Conservation (phyloP, 2,329 filamentous ascomycete species). For the Septoria petroselini region DNA sequence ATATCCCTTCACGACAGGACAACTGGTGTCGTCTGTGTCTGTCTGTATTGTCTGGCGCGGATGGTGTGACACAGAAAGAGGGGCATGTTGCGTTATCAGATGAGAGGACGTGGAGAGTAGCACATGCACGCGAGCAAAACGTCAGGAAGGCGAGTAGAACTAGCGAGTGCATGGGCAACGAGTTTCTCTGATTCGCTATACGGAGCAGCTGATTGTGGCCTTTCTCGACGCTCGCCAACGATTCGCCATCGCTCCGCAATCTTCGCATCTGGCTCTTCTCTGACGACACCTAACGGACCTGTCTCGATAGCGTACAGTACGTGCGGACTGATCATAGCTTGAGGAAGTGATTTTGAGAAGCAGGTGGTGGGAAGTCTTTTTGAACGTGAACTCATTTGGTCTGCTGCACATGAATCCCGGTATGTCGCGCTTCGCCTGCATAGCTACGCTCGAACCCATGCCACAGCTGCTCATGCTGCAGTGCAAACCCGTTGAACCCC, state of each 20-base stretch:
- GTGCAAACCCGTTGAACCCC: slow-evolving; percentile 31
- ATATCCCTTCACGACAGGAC: no score
- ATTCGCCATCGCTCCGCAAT: background rate
- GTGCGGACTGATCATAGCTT: slow-evolving; percentile 1
- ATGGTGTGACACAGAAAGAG: background rate
- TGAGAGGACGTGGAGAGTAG: no score
- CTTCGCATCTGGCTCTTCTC: background rate
- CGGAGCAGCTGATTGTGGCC: no score
- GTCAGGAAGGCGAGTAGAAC: no score
- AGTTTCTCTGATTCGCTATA: no score
- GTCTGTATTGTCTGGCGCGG: no score
- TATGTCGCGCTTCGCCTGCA: slow-evolving; percentile 25
- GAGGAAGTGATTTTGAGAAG: background rate
- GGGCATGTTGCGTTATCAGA: no score
- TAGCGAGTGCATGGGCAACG: no score
- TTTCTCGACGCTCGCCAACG: no score
- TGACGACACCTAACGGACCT: background rate
- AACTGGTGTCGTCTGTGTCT: no score
- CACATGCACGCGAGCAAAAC: background rate
- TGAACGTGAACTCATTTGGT: slow-evolving; percentile 30
- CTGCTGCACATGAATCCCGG: slow-evolving; percentile 24
- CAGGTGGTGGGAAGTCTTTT: slow-evolving; percentile 12
- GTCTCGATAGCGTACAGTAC: slow-evolving; percentile 1
- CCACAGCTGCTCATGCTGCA: slow-evolving; percentile 25
- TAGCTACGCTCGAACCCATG: slow-evolving; percentile 30